phyloP scores from a whole-genome alignment of 139 green algal genomes.

The Chlorella sorokiniana region DNA sequence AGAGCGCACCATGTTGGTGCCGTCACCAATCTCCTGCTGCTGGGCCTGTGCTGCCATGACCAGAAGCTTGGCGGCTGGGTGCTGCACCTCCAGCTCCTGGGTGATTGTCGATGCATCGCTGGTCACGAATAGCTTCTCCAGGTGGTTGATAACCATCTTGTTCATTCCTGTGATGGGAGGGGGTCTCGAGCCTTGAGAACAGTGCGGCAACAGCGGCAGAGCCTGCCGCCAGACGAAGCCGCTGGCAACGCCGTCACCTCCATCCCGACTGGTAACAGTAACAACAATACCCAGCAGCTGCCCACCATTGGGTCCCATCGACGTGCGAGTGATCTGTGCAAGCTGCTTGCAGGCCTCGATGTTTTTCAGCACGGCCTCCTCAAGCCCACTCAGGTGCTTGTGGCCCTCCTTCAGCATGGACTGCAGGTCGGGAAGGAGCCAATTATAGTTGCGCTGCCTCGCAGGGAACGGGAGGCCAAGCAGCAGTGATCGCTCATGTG shows the following conservation, averaged over 20 bases:
- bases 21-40: slow-evolving; percentile 96
- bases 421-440: slow-evolving; percentile 54
- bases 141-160: slow-evolving; percentile 99
- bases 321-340: slow-evolving; percentile 91
- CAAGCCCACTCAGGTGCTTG: slow-evolving; percentile 91
- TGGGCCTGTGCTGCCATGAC: slow-evolving; percentile 93
- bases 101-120: slow-evolving; percentile 94
- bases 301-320: slow-evolving; percentile 94
- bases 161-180: slow-evolving; percentile 90
- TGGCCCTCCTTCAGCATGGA: slow-evolving; percentile 98
- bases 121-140: slow-evolving; percentile 99
- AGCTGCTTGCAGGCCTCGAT: slow-evolving; percentile 97
- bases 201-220: no score
- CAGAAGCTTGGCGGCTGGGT: slow-evolving; percentile 95
- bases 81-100: slow-evolving; percentile 95
- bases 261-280: no score
- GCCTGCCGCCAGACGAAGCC: background rate
- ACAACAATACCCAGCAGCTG: no score
- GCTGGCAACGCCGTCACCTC: background rate
- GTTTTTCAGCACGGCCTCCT: slow-evolving; percentile 98
- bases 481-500: background rate
- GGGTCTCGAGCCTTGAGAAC: no score
- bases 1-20: slow-evolving; percentile 90
- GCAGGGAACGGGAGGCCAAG: background rate
- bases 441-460: background rate